Base-by-base conservation (phyloP, 306 rosid genomes). In the Lotus japonicus region DNA sequence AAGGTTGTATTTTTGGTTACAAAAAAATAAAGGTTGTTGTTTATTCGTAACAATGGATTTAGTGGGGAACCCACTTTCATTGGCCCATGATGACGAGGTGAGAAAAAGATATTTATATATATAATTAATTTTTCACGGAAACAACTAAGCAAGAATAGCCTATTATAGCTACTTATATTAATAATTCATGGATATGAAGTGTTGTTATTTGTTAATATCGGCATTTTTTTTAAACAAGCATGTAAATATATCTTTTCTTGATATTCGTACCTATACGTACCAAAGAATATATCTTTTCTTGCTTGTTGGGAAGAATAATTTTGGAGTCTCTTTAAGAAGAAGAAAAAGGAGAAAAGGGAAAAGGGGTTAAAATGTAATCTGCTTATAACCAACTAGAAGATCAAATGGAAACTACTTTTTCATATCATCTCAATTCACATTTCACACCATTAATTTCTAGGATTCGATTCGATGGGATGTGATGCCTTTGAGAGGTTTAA, bases 41-140 rank as follows among this genome's bases (percentile, higher is more conserved):
- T 49, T 66, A 70, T 71, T 78, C 85, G 76, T 55, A 43, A 58
- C 78, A 62, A 54, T 81, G 80, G 15, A 54, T 69, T 57, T 81
- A 77, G 88, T 83, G 88, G 92, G 82, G 73, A 81, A 74, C 84
- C 80, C 88, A 86, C 88, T 88, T 74, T 71, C 74, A 65, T 74
- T 75, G 71, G 12, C 68, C 64, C 38, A 26, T 71, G 62, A 53
- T 80, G 68, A 81, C 75, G 81, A 53, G 54, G 58, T 43, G 9
- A 71, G 71, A 51, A 58, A 64, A 71, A 74, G 38, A 58, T 52
- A 49, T 33, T 33, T 74, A 44, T 56, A 19, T 1, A 21, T 26
- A 58, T 55, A 56, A 26, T 76, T 9, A 21, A 53, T 28, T 41
- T 64, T 43, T 56, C 54, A 23, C 7, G 7, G n/a, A 66, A 66